Evolutionary conservation across 2,329 filamentous ascomycete species (phyloP).

Genomic region (Exserohilum rostratum): DNA sequence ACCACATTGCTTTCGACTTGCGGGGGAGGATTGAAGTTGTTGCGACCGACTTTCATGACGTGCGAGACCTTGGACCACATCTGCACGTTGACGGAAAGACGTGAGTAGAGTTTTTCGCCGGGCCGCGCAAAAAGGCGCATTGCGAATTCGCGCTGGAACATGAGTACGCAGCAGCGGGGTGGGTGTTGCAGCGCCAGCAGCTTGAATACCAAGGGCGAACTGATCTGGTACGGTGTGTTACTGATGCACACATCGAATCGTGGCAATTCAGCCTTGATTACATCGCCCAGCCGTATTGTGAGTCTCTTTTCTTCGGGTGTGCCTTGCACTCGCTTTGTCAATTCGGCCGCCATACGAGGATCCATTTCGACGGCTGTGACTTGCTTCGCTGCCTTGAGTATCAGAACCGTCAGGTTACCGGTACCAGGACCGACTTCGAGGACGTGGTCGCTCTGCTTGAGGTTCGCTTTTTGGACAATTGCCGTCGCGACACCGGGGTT

Average conservation of each 20-base stretch:
- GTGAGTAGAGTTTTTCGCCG: constrained; percentile 85
- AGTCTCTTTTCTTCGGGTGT: constrained; percentile 78
- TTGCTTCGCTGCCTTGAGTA: constrained; percentile 84
- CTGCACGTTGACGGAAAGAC: constrained; percentile 91
- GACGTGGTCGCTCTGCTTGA: constrained; percentile 87
- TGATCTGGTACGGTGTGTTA: constrained; percentile 82
- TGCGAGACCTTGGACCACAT: constrained; percentile 79
- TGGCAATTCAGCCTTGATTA: constrained; percentile 82
- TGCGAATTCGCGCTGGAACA: constrained; percentile 96
- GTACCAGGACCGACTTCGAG: constrained; percentile 92
- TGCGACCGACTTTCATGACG: constrained; percentile 92
- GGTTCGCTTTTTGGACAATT: constrained; percentile 82
- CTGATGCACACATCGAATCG: constrained; percentile 81
- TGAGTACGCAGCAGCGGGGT: constrained; percentile 84
- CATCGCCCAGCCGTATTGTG: constrained; percentile 88
- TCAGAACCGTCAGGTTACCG: constrained; percentile 86
- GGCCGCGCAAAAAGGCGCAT: constrained; percentile 86
- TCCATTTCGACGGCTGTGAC: constrained; percentile 90
- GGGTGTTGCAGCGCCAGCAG: constrained; percentile 81
- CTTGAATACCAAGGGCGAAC: constrained; percentile 88
- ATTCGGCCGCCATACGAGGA: constrained; percentile 93
- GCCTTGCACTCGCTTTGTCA: constrained; percentile 91
- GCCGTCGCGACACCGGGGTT: constrained; percentile 83
- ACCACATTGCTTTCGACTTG: constrained; percentile 92
- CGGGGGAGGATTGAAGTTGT: constrained; percentile 95